Evolutionary conservation across 805 yeast species (phyloP).

Genomic region (Blastobotrys chiropterorum): DNA sequence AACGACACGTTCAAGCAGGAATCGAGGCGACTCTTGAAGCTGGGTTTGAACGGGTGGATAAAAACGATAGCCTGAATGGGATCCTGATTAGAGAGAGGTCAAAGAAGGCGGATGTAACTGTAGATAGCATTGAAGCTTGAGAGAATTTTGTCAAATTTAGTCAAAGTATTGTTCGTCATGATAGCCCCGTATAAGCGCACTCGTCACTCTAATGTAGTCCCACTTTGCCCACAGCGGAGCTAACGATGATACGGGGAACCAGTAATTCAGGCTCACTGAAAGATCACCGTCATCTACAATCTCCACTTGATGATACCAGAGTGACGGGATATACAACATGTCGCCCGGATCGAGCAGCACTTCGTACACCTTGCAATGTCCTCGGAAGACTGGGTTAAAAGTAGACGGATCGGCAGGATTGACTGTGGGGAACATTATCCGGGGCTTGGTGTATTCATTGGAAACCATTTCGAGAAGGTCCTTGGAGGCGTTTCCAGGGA

Average conservation of each 20-base stretch:
- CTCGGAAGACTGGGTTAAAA: conserved; percentile 8
- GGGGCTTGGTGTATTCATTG: conserved; percentile 1
- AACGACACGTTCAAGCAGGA: conserved; percentile 49
- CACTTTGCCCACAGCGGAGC: conserved; percentile 28
- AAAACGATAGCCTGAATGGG: conserved; percentile 62
- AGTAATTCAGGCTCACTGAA: conserved; percentile 30
- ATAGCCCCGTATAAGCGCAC: conserved; percentile 19
- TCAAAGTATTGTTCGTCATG: conserved; percentile 20
- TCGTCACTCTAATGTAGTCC: conserved; percentile 25
- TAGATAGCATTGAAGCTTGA: conserved; percentile 18
- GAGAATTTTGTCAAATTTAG: not conserved
- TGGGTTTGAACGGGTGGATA: conserved; percentile 36
- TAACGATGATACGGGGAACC: conserved; percentile 27
- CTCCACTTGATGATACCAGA: conserved; percentile 37
- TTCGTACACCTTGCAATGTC: conserved; percentile 19
- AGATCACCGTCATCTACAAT: conserved; percentile 16
- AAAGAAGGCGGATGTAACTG: conserved; percentile 22
- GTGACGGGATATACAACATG: conserved; percentile 33
- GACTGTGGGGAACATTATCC: conserved; percentile 31
- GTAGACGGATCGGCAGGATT: conserved; percentile 24
- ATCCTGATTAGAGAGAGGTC: conserved; percentile 27
- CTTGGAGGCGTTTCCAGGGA: conserved; percentile 6
- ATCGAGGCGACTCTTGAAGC: conserved; percentile 28
- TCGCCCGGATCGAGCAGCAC: conserved; percentile 34
- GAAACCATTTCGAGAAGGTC: not conserved